Evolutionary conservation across 2,329 filamentous ascomycete species (phyloP), one percentile per base, ranked within the genome.

Genomic region (Penicillium italicum): DNA sequence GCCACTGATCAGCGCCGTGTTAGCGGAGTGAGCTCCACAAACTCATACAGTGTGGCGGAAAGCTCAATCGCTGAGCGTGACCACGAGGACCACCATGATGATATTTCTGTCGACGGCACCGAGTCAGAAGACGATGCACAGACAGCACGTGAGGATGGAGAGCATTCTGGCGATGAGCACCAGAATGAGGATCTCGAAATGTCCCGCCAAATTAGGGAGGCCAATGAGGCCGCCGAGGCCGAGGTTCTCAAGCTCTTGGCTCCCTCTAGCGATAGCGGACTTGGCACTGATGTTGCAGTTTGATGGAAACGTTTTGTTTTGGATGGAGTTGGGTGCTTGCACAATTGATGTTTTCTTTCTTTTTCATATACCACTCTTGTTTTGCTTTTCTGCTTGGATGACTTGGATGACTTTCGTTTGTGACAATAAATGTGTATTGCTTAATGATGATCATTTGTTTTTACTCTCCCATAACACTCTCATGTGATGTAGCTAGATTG

Each of bases 21-120:
- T 14, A 79, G 76, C 56, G 74, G 69, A 55, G 69, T 71, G 45
- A 75, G 75, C 60, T 73, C 73, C 34, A 71, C 71, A n/a, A 70
- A 70, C 43, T 71, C 63, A 47, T 38, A 60, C 58, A 62, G 66
- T 24, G 59, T 53, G 28, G 64, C 64, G 4, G 68, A 73, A 11
- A 65, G 63, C 33, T 59, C 47, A 7, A 57, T 60, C 45, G 43
- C 50, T 5, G 57, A 51, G 24, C 59, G 63, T 34, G 55, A 61
- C 33, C 57, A 64, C 34, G 43, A 57, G 55, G 53, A 59, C 43
- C 64, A 60, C 5, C 54, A 58, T 11, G 50, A 59, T 33, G 56
- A 60, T 36, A 57, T 59, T 48, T 57, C 66, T 20, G 56, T 63
- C 44, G 58, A 48, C 20, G 58, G 51, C 43, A 61, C 62, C 1